Conservation (phyloP, 352 stramenopile genomes). For the Blastocystis sp. region DNA sequence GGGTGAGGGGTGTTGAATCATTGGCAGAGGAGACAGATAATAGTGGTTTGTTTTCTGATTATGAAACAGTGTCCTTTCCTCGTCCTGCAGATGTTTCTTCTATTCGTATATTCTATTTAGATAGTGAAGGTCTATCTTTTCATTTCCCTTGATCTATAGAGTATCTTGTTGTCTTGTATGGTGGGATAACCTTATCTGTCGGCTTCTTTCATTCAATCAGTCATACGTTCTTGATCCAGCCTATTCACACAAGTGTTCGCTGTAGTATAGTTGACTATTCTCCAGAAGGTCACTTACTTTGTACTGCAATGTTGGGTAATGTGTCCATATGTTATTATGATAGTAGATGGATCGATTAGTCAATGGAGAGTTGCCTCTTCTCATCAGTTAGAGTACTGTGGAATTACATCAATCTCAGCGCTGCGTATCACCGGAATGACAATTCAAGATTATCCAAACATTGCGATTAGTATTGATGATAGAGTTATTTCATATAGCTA, state of each 20-base stretch:
- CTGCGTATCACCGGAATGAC: neutral
- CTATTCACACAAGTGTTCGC: neutral
- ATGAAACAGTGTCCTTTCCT: no score
- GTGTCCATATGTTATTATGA: neutral
- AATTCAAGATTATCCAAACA: neutral
- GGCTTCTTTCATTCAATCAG: neutral
- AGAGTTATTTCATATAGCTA: neutral
- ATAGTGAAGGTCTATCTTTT: no score
- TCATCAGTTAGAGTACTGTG: neutral
- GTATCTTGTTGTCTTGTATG: neutral
- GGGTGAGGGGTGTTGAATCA: no score
- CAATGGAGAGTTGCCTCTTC: neutral
- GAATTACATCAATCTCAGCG: neutral
- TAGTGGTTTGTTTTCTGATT: no score
- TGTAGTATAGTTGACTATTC: slow-evolving; percentile 11
- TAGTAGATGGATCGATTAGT: neutral
- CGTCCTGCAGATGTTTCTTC: no score
- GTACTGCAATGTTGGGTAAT: neutral
- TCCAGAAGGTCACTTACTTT: neutral
- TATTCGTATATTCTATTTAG: no score
- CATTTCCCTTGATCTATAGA: no score
- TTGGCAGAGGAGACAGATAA: no score
- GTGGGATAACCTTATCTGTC: neutral
- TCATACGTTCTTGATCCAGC: neutral
- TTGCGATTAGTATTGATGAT: neutral